Base-by-base conservation (phyloP, 257 asterid species). In the Solanum raphanifolium region DNA sequence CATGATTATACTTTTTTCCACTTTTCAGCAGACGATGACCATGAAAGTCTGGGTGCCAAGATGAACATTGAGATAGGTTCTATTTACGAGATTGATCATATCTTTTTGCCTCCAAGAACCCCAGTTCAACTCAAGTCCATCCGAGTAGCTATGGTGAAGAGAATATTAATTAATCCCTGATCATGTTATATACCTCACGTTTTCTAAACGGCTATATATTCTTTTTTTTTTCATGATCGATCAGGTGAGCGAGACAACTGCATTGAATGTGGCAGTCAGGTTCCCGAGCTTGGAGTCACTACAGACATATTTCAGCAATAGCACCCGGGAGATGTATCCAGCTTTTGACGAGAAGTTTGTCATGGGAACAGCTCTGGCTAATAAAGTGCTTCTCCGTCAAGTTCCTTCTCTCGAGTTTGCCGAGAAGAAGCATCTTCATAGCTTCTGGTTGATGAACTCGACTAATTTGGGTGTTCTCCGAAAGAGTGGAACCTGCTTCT, bases 181-280 rank as follows among this genome's bases (percentile, higher is more conserved):
- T n/a, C 72, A 65, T n/a, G 72, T n/a, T 62, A 62, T n/a, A 23
- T n/a, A n/a, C 71, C 0, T 62, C 71, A 23, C 69, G 25, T 18
- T 18, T 20, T 25, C 5, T 21, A 39, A 39, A 6, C 11, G 2
- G 65, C 11, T 21, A 74, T 73, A 5, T 13, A 75, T 41, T 21
- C 66, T 23, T 55, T 29, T 15, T 69, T 32, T 60, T 65, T n/a
- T n/a, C n/a, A 60, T 60, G 69, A 95, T 36, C 87, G 68, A 95
- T 39, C 87, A 97, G 99, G 99, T 97, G 25, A 92, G 94, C 52
- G 98, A 95, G 95, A 92, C 87, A 91, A 95, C 98, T 23, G 92
- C 89, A 84, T 34, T 90, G 91, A 93, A 86, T 72, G 93, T 95
- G 39, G 92, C 92, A 3, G 93, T 95, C 72, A 95, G 98, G 90